phyloP scores from a whole-genome alignment of 139 green algal species.

The Zygnema cylindricum region DNA sequence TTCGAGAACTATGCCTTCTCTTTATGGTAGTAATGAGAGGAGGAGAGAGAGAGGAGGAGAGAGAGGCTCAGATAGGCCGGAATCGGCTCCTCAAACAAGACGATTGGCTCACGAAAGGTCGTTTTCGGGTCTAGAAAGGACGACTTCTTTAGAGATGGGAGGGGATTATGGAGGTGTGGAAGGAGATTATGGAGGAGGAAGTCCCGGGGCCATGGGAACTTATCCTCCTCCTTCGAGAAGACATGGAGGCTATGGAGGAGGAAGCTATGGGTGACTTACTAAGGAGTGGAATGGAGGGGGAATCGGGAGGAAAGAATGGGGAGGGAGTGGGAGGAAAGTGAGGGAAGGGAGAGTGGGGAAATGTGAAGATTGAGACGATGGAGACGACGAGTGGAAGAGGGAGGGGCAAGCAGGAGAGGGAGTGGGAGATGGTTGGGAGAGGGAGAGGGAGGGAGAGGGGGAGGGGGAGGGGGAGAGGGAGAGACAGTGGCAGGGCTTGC shows the following conservation, averaged over 20 bases:
- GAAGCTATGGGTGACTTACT: background rate
- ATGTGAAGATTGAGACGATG: too few species aligned
- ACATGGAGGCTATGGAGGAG: background rate
- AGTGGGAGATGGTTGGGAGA: too few species aligned
- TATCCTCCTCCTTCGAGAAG: background rate
- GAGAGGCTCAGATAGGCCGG: background rate
- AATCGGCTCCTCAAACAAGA: background rate
- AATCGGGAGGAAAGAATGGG: too few species aligned
- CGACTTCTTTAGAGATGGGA: background rate
- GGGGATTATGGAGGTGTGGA: background rate
- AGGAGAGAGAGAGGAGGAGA: background rate
- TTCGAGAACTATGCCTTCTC: background rate
- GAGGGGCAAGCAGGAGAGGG: too few species aligned
- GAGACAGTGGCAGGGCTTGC: too few species aligned
- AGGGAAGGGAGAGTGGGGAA: too few species aligned
- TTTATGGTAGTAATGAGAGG: background rate
- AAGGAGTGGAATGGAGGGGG: too few species aligned
- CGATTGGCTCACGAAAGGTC: background rate
- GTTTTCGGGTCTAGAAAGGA: background rate
- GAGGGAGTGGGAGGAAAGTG: too few species aligned
- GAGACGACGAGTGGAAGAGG: too few species aligned
- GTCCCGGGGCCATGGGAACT: background rate
- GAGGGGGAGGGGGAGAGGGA: too few species aligned
- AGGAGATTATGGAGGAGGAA: background rate
- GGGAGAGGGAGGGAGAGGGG: too few species aligned